Base-by-base conservation (phyloP, 768 basidiomycete species). In the Kwoniella dendrophila region DNA sequence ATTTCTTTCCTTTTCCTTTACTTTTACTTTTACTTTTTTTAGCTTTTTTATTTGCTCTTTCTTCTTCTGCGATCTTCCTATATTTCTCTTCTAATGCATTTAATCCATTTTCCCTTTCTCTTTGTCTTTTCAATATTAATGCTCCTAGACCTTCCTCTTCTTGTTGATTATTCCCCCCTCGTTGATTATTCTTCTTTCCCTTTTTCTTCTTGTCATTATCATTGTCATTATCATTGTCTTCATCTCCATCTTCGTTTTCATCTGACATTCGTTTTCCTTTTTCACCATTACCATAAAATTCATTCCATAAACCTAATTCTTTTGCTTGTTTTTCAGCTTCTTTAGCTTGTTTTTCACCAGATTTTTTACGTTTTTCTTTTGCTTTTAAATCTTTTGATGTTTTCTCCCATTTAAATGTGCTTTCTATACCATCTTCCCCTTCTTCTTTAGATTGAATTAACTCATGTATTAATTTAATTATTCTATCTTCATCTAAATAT, bases 271-370 rank as follows among this genome's bases (percentile, higher is more conserved):
- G 88, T 85, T 75, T 94, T 92, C 90, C 86, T 76, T 95, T 94
- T 81, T 90, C 90, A 75, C 91, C 89, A 75, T 87, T 87, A 27
- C 78, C 78, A 50, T 76, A 79, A 53, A 80, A 80, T 63, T 79
- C 80, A 20, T 96, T 92, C 91, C 92, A 94, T 10, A 96, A 89
- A 2, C 92, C 93, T 16, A 97, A 80, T 65, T 91, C 90, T 68
- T 86, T 90, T 4, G 93, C 93, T 41, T 88, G 80, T 20, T 84
- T 82, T 78, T 82, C 93, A 3, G 93, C 93, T 70, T 95, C 91
- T 57, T 81, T 81, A 1, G 90, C 90, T 77, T 94, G 92, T 76
- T 87, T 88, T 64, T 86, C 82, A 1, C 86, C 85, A 70, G 85
- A 84, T 78, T 89, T 90, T 81, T 83, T 84, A 44, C 93, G 84